Conservation (phyloP, 345 rosid genomes). For the Erucastrum elatum region DNA sequence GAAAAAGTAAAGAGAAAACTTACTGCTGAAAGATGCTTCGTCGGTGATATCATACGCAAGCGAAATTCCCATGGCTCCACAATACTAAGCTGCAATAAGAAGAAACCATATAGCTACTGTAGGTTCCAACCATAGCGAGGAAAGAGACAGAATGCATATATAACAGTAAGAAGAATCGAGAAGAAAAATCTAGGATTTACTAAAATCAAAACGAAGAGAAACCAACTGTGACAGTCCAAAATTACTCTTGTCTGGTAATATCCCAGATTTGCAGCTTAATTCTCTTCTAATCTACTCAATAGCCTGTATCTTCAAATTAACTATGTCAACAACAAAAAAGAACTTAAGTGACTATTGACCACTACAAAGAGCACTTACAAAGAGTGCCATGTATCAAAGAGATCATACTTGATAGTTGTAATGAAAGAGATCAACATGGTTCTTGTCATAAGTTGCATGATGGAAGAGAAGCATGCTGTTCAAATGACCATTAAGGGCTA, state of each 20-base stretch:
- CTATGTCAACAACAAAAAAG: conserved; percentile 43
- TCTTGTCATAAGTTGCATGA: not conserved
- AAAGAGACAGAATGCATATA: not conserved
- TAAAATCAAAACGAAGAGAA: not conserved
- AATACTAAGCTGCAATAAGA: conserved; percentile 79
- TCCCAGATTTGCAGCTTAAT: conserved; percentile 98
- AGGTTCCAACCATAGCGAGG: conserved; percentile 4
- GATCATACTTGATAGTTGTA: conserved; percentile 76
- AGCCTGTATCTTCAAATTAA: conserved; percentile 95
- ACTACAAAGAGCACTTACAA: not conserved
- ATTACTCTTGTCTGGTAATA: conserved; percentile 44
- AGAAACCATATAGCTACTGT: not conserved
- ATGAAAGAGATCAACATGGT: conserved; percentile 47
- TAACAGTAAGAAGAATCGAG: not conserved
- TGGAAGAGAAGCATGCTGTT: not conserved
- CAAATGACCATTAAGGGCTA: not conserved
- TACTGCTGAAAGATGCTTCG: conserved; percentile 97
- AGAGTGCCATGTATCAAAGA: not conserved
- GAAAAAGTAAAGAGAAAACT: conserved; percentile 18
- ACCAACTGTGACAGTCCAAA: conserved; percentile 77
- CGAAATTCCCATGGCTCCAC: conserved; percentile 98
- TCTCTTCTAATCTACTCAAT: conserved; percentile 91
- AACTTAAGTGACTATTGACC: conserved; percentile 4
- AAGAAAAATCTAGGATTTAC: not conserved
- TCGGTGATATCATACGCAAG: conserved; percentile 64